Percentiles rank a stretch among this genome's conserved stretches.
These are phyloP conservation scores for Bothriochloa decipiens DNA, from an alignment of 176 grass and related monocot genomes.

Conservation along the genomic window DNA sequence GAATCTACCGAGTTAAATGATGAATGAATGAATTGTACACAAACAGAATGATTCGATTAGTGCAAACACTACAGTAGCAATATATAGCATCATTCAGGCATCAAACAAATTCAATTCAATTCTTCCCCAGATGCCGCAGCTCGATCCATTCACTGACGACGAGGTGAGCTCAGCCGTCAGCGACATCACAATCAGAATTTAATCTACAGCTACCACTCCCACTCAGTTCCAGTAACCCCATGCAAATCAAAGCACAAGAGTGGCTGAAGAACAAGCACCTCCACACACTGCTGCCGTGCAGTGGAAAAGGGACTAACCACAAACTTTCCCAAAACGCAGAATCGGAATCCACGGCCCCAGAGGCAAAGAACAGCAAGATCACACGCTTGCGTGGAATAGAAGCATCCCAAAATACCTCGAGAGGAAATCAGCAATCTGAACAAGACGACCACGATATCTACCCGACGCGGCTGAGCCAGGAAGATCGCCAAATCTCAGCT, in stretches of 20 bases:
- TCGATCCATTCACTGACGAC: not conserved
- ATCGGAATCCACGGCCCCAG: not conserved
- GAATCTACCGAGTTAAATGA: conserved; percentile 20
- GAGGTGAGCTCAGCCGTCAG: not conserved
- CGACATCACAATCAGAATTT: not conserved
- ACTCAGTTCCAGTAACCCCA: not conserved
- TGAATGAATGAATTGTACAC: not conserved
- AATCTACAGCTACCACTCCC: not conserved
- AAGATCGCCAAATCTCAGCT: not conserved
- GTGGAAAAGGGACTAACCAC: not conserved
- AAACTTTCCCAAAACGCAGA: not conserved
- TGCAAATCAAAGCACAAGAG: not conserved
- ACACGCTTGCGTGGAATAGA: conserved; percentile 38
- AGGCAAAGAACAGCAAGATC: not conserved
- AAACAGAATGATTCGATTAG: not conserved
- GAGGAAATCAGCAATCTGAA: not conserved
- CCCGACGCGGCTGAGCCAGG: not conserved
- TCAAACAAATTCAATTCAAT: not conserved
- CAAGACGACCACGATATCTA: conserved; percentile 9
- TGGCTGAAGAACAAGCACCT: not conserved
- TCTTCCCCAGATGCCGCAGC: not conserved
- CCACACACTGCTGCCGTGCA: not conserved
- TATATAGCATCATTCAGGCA: not conserved
- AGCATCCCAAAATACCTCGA: conserved; percentile 20
- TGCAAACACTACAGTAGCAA: not conserved